phyloP scores from a whole-genome alignment of 495 filamentous ascomycete species.

The Penicillium longicatenatum region DNA sequence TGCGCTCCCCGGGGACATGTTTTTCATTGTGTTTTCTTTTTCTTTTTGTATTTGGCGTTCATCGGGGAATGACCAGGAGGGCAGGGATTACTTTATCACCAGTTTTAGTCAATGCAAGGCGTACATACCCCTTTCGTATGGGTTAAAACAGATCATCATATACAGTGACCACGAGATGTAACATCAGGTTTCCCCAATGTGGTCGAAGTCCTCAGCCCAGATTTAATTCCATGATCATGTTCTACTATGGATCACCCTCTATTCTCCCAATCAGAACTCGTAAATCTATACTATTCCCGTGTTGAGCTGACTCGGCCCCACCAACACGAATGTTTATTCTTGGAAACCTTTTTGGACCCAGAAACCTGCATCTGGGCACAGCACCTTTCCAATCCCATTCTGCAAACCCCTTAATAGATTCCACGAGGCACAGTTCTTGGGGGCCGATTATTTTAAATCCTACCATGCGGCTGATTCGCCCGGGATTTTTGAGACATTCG shows the following conservation, averaged over 20 bases:
- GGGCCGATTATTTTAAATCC: conserved; percentile 1
- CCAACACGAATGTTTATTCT: conserved; percentile 16
- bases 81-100: conserved; percentile 33
- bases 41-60: conserved; percentile 44
- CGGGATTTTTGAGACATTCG: not conserved
- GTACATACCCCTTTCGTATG: conserved; percentile 34
- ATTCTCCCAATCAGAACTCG: not conserved
- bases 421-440: not conserved
- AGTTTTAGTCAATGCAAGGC: conserved; percentile 35
- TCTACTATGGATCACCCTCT: not conserved
- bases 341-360: conserved; percentile 14
- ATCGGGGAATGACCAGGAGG: conserved; percentile 37
- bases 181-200: not conserved
- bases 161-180: not conserved
- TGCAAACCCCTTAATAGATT: not conserved
- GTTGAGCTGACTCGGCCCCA: conserved; percentile 28
- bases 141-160: not conserved
- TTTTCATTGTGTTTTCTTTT: conserved; percentile 21
- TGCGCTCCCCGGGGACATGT: conserved; percentile 12
- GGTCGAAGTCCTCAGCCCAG: conserved; percentile 16
- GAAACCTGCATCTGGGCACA: not conserved
- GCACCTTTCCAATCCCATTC: conserved; percentile 10
- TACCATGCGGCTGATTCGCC: not conserved
- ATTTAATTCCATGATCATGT: conserved; percentile 5
- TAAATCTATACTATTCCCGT: not conserved